These are phyloP conservation scores for Paratrypanosoma confusum DNA, from an alignment of 208 protist genomes.

Conservation along the genomic window DNA sequence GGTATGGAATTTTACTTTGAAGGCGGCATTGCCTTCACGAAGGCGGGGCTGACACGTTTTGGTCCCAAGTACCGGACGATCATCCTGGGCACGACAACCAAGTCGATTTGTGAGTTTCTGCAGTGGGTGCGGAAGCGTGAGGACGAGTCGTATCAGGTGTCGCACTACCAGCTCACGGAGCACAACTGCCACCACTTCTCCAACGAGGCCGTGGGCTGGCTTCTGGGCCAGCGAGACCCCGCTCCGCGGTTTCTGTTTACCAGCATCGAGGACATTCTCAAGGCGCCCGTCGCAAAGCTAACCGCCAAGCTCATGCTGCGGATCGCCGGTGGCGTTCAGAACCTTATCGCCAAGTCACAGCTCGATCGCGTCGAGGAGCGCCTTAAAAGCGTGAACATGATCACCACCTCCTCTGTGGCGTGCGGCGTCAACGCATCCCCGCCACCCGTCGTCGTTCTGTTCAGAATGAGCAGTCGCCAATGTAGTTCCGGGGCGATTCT, in stretches of 20 bases:
- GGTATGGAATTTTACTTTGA: slow-evolving; percentile 91
- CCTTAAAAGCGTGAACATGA: slow-evolving; percentile 21
- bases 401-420: slow-evolving; percentile 16
- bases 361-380: slow-evolving; percentile 24
- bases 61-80: slow-evolving; percentile 49
- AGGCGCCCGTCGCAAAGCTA: slow-evolving; percentile 26
- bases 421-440: slow-evolving; percentile 34
- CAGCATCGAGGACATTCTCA: slow-evolving; percentile 27
- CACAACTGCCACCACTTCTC: slow-evolving; percentile 93
- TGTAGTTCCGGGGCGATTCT: slow-evolving; percentile 11
- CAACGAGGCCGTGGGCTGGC: slow-evolving; percentile 42
- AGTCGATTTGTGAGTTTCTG: slow-evolving; percentile 35
- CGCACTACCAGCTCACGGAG: slow-evolving; percentile 77
- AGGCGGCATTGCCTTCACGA: slow-evolving; percentile 61
- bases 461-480: slow-evolving; percentile 21
- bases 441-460: slow-evolving; percentile 37
- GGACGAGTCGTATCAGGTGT: slow-evolving; percentile 22
- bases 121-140: slow-evolving; percentile 29
- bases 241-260: slow-evolving; percentile 36
- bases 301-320: slow-evolving; percentile 26
- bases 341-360: slow-evolving; percentile 16
- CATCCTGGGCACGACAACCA: slow-evolving; percentile 34
- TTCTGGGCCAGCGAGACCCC: slow-evolving; percentile 20
- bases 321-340: slow-evolving; percentile 37
- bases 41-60: slow-evolving; percentile 68